These are phyloP conservation scores for Talaromyces sp. DNA, from an alignment of 2,329 filamentous ascomycete species.

Conservation along the genomic window DNA sequence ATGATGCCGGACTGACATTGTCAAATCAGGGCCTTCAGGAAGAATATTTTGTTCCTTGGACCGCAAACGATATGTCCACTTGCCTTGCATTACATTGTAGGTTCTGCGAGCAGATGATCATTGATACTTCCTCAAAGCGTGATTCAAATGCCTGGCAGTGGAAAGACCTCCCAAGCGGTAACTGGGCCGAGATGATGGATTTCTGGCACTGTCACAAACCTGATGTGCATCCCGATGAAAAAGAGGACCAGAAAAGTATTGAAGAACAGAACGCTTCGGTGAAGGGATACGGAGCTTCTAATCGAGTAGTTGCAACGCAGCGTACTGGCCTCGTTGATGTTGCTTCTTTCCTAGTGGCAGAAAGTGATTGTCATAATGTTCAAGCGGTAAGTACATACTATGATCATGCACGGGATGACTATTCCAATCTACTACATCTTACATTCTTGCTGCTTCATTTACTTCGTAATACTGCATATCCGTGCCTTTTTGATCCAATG, in stretches of 20 bases:
- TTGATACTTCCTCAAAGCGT: constrained; percentile 17
- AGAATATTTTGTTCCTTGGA: constrained; percentile 35
- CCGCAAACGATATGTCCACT: constrained; percentile 33
- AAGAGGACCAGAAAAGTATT: constrained; percentile 30
- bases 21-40: constrained; percentile 18
- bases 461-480: neutral
- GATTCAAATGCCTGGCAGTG: constrained; percentile 50
- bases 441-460: neutral
- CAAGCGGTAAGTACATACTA: constrained; percentile 30
- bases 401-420: neutral
- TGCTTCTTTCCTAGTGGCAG: constrained; percentile 66
- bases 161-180: constrained; percentile 93
- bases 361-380: constrained; percentile 57
- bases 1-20: constrained; percentile 16
- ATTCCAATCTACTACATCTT: constrained; percentile 6
- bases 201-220: constrained; percentile 99
- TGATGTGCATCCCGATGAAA: constrained; percentile 42
- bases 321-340: constrained; percentile 76
- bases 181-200: constrained; percentile 99
- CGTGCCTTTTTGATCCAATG: neutral
- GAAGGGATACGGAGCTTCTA: constrained; percentile 81
- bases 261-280: constrained; percentile 48
- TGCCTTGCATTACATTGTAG: constrained; percentile 35
- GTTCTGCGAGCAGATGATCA: constrained; percentile 29
- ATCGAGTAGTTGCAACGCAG: constrained; percentile 60